Base-by-base conservation (phyloP, 352 stramenopile species). In the Pythium inflatum region DNA sequence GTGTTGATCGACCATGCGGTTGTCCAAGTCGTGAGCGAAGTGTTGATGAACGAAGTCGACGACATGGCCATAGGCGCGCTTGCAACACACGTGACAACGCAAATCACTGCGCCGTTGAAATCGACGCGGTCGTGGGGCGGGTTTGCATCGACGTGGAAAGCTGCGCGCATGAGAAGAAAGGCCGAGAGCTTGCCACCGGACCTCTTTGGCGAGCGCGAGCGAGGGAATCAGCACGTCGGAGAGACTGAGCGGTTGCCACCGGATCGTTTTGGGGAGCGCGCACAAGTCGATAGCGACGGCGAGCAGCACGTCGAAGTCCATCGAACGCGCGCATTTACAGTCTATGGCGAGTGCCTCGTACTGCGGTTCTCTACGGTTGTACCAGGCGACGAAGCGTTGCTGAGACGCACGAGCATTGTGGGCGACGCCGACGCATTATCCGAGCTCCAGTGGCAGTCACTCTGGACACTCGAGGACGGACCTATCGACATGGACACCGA, bases 1-100 rank as follows among this genome's bases (percentile, higher is more conserved):
- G 18, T 79, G 24, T 31, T 76, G 13, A 67, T 79, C 28, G 63
- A 79, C 22, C 38, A 38, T 3, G 69, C 68, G 20, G 73, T 79
- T 28, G 54, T 79, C 4, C 43, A 76, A 34, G 73, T 79, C 34
- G 20, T 79, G 43, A 49, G 51, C 24, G 73, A 69, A n/a, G 65
- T 74, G 40, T 49, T 76, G 25, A 57, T 57, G 6, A 50, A 50
- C 31, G 7, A 34, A 9, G n/a, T 71, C 6, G 64, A 79, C 14
- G 41, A 50, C 24, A 49, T 65, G 11, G 51, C 75, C 5, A 66
- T 68, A 20, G 53, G 28, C 27, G 4, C 38, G 33, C 45, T 66
- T 7, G 24, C 56, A 30, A 18, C n/a, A 22, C 38, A 48, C 27
- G 27, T 70, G 9, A 38, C 53, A 1, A 24, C 30, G 13, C 27